Base-by-base conservation (phyloP, 2,329 filamentous ascomycete species). In the Aspergillus latus region DNA sequence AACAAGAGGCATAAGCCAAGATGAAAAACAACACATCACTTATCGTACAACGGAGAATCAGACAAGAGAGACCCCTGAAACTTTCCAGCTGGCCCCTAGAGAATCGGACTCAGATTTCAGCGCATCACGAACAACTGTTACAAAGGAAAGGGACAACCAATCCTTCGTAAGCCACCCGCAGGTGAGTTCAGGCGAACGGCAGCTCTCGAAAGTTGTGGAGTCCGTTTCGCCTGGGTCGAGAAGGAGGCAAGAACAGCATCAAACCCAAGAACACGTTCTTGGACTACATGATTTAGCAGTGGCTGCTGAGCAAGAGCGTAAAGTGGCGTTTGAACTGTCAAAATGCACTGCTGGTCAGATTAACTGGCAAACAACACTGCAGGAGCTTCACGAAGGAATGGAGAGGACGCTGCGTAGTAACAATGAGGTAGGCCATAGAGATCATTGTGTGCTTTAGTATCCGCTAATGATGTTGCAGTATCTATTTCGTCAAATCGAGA, bases 401-500 rank as follows among this genome's bases (percentile, higher is more conserved):
- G 62, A 67, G 40, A 57, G 62, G 42, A 63, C 70, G 26, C 58
- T 73, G 15, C 39, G 64, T 15, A 59, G 65, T 47, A 70, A 66
- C 2, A 69, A 65, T 40, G 57, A 66, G 53, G 72, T 73, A 61
- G 61, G 69, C 60, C n/a, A n/a, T 32, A 6, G 15, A 60, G 32
- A 21, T 28, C 46, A 5, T n/a, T 39, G 36, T 28, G 49, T 30
- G 6, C 29, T 34, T 39, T 28, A 9, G 10, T 3, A 10, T 21
- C 50, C 36, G 48, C 45, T 57, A 36, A 59, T 5, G 43, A 21
- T 32, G 10, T 43, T 21, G 28, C 61, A 80, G 68, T 69, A 69
- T 16, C 71, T 83, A 8, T 62, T 77, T 7, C 72, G 66, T 1
- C 74, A 80, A 54, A 71, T 84, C 15, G 69, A 79, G 7, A 72